phyloP scores from a whole-genome alignment of 2,329 filamentous ascomycete genomes.

The Lasiodiplodia gonubiensis region DNA sequence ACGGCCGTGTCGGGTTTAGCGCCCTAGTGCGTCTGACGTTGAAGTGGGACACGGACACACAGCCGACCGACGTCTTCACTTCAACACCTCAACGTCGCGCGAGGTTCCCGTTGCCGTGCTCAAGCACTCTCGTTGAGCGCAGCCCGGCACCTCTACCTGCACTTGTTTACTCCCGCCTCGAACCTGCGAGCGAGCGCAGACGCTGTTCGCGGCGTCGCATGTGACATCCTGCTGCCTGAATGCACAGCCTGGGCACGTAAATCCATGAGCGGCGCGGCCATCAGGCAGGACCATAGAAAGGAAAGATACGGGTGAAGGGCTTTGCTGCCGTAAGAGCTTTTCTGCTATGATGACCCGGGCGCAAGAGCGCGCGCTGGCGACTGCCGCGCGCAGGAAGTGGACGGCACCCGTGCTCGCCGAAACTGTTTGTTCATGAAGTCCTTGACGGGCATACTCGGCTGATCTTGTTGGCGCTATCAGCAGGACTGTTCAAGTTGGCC shows the following conservation, averaged over 20 bases:
- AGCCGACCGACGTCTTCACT: slow-evolving; percentile 19
- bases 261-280: slow-evolving; percentile 20
- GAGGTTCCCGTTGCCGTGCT: neutral
- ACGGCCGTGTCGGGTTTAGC: slow-evolving; percentile 3
- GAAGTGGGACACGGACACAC: slow-evolving; percentile 19
- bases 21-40: slow-evolving; percentile 11
- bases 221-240: slow-evolving; percentile 13
- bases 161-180: neutral
- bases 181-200: slow-evolving; percentile 1
- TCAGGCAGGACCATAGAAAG: slow-evolving; percentile 17
- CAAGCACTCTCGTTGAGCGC: slow-evolving; percentile 6
- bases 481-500: neutral
- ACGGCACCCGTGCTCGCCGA: neutral
- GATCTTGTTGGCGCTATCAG: slow-evolving; percentile 5
- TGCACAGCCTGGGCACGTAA: neutral
- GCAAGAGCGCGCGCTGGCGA: slow-evolving; percentile 14
- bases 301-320: slow-evolving; percentile 18
- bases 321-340: slow-evolving; percentile 23
- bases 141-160: neutral
- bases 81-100: slow-evolving; percentile 4
- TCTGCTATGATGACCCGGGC: slow-evolving; percentile 4
- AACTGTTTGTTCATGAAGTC: neutral
- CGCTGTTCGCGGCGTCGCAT: slow-evolving; percentile 2
- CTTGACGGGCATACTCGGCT: neutral
- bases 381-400: slow-evolving; percentile 11